Base-by-base conservation (phyloP, 371 early-diverging fungal genomes). In the Cokeromyces recurvatus region DNA sequence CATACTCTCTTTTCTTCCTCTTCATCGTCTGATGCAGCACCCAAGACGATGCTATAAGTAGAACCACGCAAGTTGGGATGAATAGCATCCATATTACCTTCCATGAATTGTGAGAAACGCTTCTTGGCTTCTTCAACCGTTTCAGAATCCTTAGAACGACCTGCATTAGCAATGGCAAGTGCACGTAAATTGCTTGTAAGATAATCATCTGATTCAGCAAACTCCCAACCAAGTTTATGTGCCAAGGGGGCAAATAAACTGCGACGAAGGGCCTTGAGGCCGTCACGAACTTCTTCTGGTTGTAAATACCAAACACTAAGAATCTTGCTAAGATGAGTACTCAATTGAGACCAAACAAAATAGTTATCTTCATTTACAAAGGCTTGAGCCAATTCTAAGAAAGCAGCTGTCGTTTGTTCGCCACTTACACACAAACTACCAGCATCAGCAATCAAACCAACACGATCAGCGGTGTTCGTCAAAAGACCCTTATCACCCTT, bases 11-110 rank as follows among this genome's bases (percentile, higher is more conserved):
- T 42, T 46, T 74, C 74, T 48, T 91, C 91, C 31, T 79, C 77
- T 17, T 71, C 70, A 22, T 79, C 83, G 11, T 70, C 66, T 11
- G 35, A 6, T 10, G 88, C 88, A 55, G 84, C 68, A 34, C 67
- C 48, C 19, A 94, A 65, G 3, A 87, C 90, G 48, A 89, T 82
- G 48, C 71, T 68, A 64, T 80, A 95, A 0, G 91, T 89, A 2
- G 86, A 65, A 20, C 83, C 81, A n/a, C 91, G 87, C 17, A 96
- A 58, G 64, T 94, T 89, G 32, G 95, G 87, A 51, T 89, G 87
- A 27, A 97, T 48, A 1, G 84, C 86, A 1, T 64, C 66, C 3
- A 37, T 59, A 45, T 66, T 59, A 19, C 71, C 71, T 21, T 59
- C 60, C 14, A 64, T 64, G 42, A 65, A 68, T 39, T 55, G 57